Percentiles rank a stretch among this genome's conserved stretches.
Evolutionary conservation across 108 stramenopile genomes (phyloP).

Genomic region (Chaetoceros muelleri): DNA sequence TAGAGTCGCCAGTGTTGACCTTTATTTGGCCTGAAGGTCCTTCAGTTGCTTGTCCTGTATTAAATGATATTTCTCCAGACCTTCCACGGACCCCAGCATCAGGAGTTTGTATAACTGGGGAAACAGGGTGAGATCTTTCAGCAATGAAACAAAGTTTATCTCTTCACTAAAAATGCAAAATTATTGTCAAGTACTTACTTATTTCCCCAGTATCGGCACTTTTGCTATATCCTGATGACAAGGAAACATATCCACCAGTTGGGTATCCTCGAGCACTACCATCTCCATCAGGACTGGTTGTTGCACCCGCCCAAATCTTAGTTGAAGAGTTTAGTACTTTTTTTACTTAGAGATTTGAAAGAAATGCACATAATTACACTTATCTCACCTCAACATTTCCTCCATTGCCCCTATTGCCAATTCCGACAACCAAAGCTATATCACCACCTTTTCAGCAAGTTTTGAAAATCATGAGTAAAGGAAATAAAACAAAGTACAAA

Average conservation of each 20-base stretch:
- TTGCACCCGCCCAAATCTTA: no score
- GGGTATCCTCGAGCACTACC: neutral
- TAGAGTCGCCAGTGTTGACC: conserved; percentile 5
- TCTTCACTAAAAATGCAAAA: no score
- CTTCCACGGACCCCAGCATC: neutral
- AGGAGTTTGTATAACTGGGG: neutral
- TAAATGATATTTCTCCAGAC: conserved; percentile 2
- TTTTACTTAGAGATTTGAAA: no score
- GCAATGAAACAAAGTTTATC: no score
- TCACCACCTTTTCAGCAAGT: neutral
- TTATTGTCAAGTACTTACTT: neutral
- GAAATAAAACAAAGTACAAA: no score
- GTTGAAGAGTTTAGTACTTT: no score
- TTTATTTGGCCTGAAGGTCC: conserved; percentile 7
- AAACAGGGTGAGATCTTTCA: no score
- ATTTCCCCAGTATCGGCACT: neutral
- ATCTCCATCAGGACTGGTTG: neutral
- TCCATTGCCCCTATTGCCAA: neutral
- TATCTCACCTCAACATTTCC: neutral
- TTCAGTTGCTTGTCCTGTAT: conserved; percentile 11
- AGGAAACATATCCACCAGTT: neutral
- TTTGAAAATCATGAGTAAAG: no score
- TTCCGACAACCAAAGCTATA: neutral
- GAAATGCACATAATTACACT: no score
- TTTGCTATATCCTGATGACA: neutral